Evolutionary conservation across 177 flowering plant genomes (phyloP).

Genomic region (Vitis hybrid): DNA sequence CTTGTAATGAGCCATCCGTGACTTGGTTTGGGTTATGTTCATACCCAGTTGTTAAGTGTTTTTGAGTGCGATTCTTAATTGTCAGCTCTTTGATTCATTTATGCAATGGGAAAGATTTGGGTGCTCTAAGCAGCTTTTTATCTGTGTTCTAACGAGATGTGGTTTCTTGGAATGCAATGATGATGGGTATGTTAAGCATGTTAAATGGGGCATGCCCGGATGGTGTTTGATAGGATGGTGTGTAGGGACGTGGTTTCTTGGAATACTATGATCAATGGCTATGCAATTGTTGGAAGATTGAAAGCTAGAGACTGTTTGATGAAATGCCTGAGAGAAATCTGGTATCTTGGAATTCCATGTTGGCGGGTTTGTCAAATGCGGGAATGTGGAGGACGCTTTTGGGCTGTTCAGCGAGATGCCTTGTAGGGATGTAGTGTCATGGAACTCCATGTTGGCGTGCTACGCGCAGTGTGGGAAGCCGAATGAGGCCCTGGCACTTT

Average conservation of each 20-base stretch:
- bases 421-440: constrained; percentile 18
- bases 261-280: too few relatives aligned
- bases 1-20: constrained; percentile 19
- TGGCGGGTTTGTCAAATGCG: too few relatives aligned
- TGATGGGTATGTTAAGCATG: constrained; percentile 15
- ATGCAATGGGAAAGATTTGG: constrained; percentile 25
- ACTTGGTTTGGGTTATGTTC: constrained; percentile 18
- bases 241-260: too few relatives aligned
- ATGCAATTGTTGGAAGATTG: too few relatives aligned
- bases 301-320: too few relatives aligned
- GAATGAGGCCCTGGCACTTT: constrained; percentile 39
- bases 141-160: constrained; percentile 18
- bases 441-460: not conserved
- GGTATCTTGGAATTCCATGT: not conserved
- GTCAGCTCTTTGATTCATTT: constrained; percentile 35
- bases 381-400: too few relatives aligned
- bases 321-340: too few relatives aligned
- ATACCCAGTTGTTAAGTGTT: constrained; percentile 28
- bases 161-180: constrained; percentile 19
- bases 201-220: not conserved
- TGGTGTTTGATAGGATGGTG: too few relatives aligned
- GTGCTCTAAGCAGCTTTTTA: constrained; percentile 23
- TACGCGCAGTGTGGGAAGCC: constrained; percentile 30
- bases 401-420: too few relatives aligned
- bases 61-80: constrained; percentile 27